Conservation (phyloP, 148 eudicot genomes). For the Rhododendron griersonianum region DNA sequence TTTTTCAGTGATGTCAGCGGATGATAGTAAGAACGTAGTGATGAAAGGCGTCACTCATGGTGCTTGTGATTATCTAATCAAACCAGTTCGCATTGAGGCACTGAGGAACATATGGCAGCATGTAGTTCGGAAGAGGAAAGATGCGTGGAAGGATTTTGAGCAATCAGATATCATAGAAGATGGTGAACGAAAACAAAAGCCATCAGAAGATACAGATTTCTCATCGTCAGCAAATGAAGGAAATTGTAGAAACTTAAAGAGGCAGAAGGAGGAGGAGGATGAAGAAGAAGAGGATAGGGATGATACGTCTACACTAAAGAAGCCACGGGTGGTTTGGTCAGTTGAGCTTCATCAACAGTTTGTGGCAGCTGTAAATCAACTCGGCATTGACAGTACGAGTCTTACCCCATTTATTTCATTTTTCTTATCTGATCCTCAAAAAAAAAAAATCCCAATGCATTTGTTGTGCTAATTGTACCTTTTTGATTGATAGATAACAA, state of each 20-base stretch:
- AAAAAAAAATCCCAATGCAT: neutral
- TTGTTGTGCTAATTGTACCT: neutral
- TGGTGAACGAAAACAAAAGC: constrained; percentile 34
- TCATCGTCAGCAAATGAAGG: constrained; percentile 71
- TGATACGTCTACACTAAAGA: constrained; percentile 61
- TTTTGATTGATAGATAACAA: neutral
- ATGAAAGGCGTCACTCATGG: constrained; percentile 91
- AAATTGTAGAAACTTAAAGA: constrained; percentile 59
- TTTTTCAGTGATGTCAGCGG: constrained; percentile 72
- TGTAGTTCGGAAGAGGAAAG: constrained; percentile 69
- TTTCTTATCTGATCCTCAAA: neutral
- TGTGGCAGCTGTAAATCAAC: constrained; percentile 82
- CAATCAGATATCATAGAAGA: constrained; percentile 42
- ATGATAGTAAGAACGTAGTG: constrained; percentile 71
- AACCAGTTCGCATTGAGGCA: constrained; percentile 82
- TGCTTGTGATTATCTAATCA: constrained; percentile 82
- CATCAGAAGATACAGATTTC: constrained; percentile 47
- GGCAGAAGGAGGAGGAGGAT: constrained; percentile 68
- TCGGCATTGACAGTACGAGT: constrained; percentile 84
- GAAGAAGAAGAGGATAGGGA: constrained; percentile 64
- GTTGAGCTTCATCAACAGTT: constrained; percentile 92
- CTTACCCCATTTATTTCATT: constrained; percentile 8
- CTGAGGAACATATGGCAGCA: constrained; percentile 91
- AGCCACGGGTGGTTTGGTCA: constrained; percentile 92
- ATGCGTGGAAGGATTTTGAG: constrained; percentile 39